These are phyloP conservation scores for Auricularia sp. DNA, from an alignment of 768 basidiomycete species.

Conservation along the genomic window DNA sequence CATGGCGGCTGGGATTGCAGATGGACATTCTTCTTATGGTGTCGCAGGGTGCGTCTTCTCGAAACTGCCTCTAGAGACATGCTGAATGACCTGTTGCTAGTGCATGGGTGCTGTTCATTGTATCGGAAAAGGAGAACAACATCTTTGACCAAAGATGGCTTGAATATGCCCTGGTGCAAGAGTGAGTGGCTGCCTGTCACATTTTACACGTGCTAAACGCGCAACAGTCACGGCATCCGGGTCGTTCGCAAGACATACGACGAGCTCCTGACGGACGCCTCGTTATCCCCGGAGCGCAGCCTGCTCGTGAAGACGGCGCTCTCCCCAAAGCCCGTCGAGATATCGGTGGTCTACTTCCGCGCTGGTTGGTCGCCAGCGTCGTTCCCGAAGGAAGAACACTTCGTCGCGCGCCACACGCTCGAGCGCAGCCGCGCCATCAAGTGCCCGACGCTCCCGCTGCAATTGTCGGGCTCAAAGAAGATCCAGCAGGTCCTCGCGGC, in stretches of 20 bases:
- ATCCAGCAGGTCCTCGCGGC: slow-evolving; percentile 81
- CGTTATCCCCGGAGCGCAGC: slow-evolving; percentile 29
- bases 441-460: slow-evolving; percentile 82
- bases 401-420: slow-evolving; percentile 63
- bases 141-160: slow-evolving; percentile 88
- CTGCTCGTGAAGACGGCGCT: slow-evolving; percentile 24
- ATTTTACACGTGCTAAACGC: background rate
- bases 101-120: slow-evolving; percentile 72
- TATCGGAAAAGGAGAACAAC: slow-evolving; percentile 82
- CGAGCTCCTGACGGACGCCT: slow-evolving; percentile 51
- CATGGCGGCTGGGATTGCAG: slow-evolving; percentile 65
- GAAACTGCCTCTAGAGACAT: background rate
- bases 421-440: slow-evolving; percentile 84
- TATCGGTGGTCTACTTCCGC: slow-evolving; percentile 86
- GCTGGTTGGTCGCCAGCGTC: slow-evolving; percentile 81
- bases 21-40: slow-evolving; percentile 69
- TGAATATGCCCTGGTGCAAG: slow-evolving; percentile 77
- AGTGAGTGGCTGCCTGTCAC: slow-evolving; percentile 33
- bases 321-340: slow-evolving; percentile 40
- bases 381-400: slow-evolving; percentile 56
- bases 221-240: slow-evolving; percentile 59
- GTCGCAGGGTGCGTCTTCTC: slow-evolving; percentile 35
- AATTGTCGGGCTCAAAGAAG: slow-evolving; percentile 95
- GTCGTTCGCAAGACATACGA: slow-evolving; percentile 69
- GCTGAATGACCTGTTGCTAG: slow-evolving; percentile 17